Base-by-base conservation (phyloP, 148 eudicot species). In the Arbutus unedo region DNA sequence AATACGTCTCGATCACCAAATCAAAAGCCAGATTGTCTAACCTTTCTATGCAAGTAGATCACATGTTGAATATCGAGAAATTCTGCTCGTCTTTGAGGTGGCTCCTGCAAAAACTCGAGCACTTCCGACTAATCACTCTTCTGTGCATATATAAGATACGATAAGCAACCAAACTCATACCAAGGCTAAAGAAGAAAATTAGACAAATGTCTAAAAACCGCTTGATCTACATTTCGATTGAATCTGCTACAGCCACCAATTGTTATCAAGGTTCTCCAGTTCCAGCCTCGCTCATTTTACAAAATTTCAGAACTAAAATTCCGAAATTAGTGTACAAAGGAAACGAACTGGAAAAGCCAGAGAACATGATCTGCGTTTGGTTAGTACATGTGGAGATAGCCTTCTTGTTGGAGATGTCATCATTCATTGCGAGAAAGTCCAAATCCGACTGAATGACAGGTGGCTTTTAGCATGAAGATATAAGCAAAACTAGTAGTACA, bases 401-500 rank as follows among this genome's bases (percentile, higher is more conserved):
- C 74, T 79, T 79, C n/a, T 13, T 68, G 38, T 66, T 25, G 55
- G 50, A 79, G 56, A 56, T 25, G 18, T 44, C 50, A 9, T 38
- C 25, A 25, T 60, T 62, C 71, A 25, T 64, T 3, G 14, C 66
- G 7, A 3, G n/a, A 1, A 3, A 7, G 25, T 45, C 23, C 76
- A 72, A 73, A 73, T 21, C 55, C 8, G 5, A 47, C 5, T 45
- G 0, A 53, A 76, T 3, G 15, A 51, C 10, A 8, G 43, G 81
- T 23, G 51, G 56, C 51, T 55, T 70, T 78, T 57, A 5, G 49
- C 19, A 14, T 5, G 4, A 21, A 54, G 76, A 21, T 68, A 43
- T 16, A 68, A 45, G 54, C 57, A 53, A 86, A 72, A 59, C 86
- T 89, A 93, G 62, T 89, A 85, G 87, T 81, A 90, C 89, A 96